Conservation (phyloP, 2,329 filamentous ascomycete species). For the Fusarium tuaranense region DNA sequence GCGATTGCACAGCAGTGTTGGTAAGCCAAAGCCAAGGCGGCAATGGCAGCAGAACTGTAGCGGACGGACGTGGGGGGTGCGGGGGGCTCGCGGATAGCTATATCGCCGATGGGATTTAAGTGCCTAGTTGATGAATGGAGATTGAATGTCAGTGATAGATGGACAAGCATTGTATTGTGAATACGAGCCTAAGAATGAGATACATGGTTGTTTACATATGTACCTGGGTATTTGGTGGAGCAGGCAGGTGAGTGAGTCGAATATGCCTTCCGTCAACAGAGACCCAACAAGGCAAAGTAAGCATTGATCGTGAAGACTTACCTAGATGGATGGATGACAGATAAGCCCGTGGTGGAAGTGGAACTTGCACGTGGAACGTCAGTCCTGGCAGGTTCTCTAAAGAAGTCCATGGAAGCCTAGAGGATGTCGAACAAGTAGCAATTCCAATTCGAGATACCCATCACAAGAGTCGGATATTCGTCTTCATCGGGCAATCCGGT, state of each 20-base stretch:
- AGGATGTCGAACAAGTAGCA: background rate
- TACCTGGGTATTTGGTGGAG: background rate
- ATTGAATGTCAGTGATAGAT: background rate
- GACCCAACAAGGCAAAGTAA: background rate
- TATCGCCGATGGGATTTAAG: background rate
- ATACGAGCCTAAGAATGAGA: background rate
- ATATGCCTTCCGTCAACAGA: background rate
- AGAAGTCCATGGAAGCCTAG: background rate
- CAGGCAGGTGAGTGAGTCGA: background rate
- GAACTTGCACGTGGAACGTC: background rate
- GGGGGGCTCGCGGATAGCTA: background rate
- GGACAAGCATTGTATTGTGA: background rate
- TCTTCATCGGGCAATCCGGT: background rate
- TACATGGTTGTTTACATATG: background rate
- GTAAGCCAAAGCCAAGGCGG: background rate
- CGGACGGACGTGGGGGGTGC: background rate
- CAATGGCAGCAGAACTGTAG: background rate
- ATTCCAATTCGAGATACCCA: background rate
- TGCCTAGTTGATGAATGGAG: background rate
- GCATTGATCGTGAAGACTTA: background rate
- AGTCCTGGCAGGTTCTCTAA: background rate
- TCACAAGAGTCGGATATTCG: background rate
- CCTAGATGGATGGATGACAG: background rate
- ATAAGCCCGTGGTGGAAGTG: background rate
- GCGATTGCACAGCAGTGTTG: slow-evolving; percentile 10